Percentiles rank a stretch among this genome's conserved stretches.
Evolutionary conservation across 768 basidiomycete genomes (phyloP).

Genomic region (Vishniacozyma victoriae): DNA sequence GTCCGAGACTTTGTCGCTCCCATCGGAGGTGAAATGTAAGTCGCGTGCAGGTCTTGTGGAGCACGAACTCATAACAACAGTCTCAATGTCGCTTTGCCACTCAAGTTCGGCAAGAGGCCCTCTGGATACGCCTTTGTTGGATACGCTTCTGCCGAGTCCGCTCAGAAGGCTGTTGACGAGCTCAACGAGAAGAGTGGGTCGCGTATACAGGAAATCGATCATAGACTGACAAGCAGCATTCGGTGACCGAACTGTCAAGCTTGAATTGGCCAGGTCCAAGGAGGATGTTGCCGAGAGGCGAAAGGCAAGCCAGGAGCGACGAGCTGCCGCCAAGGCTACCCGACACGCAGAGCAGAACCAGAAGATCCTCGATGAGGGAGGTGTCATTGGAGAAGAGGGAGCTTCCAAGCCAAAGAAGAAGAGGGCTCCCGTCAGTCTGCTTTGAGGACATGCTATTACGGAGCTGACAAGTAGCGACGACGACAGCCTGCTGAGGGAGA

Average conservation of each 20-base stretch:
- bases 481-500: slow-evolving; percentile 42
- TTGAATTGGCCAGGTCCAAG: slow-evolving; percentile 29
- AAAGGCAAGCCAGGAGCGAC: slow-evolving; percentile 26
- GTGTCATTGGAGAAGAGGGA: slow-evolving; percentile 12
- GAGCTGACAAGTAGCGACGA: slow-evolving; percentile 16
- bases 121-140: slow-evolving; percentile 42
- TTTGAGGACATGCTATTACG: background rate
- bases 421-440: slow-evolving; percentile 16
- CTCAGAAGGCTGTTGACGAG: slow-evolving; percentile 40
- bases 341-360: slow-evolving; percentile 7
- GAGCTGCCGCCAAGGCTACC: slow-evolving; percentile 23
- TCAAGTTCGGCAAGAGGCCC: slow-evolving; percentile 15
- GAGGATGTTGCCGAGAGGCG: slow-evolving; percentile 35
- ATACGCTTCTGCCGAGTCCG: slow-evolving; percentile 35
- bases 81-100: background rate
- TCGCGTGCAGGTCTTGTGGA: slow-evolving; percentile 1
- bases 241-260: slow-evolving; percentile 46
- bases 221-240: slow-evolving; percentile 23
- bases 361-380: slow-evolving; percentile 17
- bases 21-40: slow-evolving; percentile 40
- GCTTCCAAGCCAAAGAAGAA: slow-evolving; percentile 34
- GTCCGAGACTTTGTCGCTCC: slow-evolving; percentile 31
- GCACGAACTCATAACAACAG: slow-evolving; percentile 31
- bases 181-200: slow-evolving; percentile 39
- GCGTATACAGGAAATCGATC: background rate